Evolutionary conservation across 768 basidiomycete genomes (phyloP), one percentile per base, ranked within the genome.

Genomic region (Leucocoprinus leucothites): DNA sequence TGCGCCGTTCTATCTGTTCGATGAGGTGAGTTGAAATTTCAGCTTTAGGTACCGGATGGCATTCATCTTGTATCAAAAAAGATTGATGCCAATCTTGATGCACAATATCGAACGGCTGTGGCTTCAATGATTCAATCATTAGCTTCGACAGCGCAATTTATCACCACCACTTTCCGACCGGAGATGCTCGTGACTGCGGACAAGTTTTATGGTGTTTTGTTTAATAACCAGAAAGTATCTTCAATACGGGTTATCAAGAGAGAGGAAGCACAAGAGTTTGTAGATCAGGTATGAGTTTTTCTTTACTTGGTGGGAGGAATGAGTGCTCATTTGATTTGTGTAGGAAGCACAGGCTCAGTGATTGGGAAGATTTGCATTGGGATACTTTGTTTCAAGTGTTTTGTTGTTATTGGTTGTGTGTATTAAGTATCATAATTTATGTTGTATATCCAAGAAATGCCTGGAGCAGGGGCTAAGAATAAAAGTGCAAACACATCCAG

Each of bases 1-100:
- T 1, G 96, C 97, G 0, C 97, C 97, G 1, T 99, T 99, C 75
- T 98, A 98, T 70, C 79, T 99, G n/a, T 98, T 99, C 63, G 97
- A 99, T 66, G 97, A 98, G 77, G 88, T 87, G 57, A 21, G 61
- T 58, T 28, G 6, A 16, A 47, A 13, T 25, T 3, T 6, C 13
- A 8, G 38, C 1, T 18, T n/a, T 25, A 48, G 13, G 19, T 16
- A 18, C 48, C 13, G 47, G 21, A 19, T 9, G 14, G 7, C 9
- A 16, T 16, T 16, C 25, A 31, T 31, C 5, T 11, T 31, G 34
- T 34, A 53, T 53, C 9, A 8, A 3, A 6, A 19, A 55, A 89
- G 87, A 98, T 99, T 65, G 97, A 99, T 65, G 97, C 97, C 51
- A 98, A 98, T 64, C 78, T 99, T 45, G 96, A 98, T 61, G 94